Base-by-base conservation (phyloP, 2,329 filamentous ascomycete genomes). In the Ampelomyces quisqualis region DNA sequence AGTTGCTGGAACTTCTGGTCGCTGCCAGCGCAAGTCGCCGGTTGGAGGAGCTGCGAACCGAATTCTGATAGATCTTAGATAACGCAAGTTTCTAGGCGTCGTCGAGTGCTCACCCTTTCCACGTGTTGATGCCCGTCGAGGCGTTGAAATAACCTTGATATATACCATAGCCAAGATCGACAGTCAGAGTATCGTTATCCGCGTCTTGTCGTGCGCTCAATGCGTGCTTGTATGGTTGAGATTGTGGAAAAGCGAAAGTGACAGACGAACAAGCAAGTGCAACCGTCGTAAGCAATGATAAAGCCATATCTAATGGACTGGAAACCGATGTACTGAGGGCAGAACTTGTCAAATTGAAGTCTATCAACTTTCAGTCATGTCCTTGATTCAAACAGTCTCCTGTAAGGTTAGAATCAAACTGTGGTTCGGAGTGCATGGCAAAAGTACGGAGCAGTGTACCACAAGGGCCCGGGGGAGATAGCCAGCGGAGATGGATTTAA, bases 131-230 rank as follows among this genome's bases (percentile, higher is more conserved):
- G 3, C 45, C 40, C 1, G 47, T 49, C 0, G 47, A 47, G 8
- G 47, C 21, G 24, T 55, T 50, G 7, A 35, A 21, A n/a, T 34
- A 37, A 15, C 55, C 55, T 30, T 50, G 26, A 29, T 58, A 56
- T 10, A 58, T 24, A n/a, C 29, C 45, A 43, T 58, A 58, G 2
- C 50, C 53, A 13, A 56, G 46, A 34, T 58, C 55, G 7, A 56
- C 46, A 15, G 22, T 32, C 21, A 45, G 32, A 15, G 18, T 23
- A 13, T 41, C 29, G 14, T 29, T 31, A 3, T 7, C 18, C 3
- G 34, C 15, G 15, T 20, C 23, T 14, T 36, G 34, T 15, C 34
- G 23, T 11, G 34, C 23, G 15, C 24, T 8, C 34, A 36, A 29
- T 5, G 24, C 23, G 14, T 29, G n/a, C n/a, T 21, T 29, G 18